phyloP scores from a whole-genome alignment of 2,329 filamentous ascomycete species.

The Pestalotiopsis sp. region DNA sequence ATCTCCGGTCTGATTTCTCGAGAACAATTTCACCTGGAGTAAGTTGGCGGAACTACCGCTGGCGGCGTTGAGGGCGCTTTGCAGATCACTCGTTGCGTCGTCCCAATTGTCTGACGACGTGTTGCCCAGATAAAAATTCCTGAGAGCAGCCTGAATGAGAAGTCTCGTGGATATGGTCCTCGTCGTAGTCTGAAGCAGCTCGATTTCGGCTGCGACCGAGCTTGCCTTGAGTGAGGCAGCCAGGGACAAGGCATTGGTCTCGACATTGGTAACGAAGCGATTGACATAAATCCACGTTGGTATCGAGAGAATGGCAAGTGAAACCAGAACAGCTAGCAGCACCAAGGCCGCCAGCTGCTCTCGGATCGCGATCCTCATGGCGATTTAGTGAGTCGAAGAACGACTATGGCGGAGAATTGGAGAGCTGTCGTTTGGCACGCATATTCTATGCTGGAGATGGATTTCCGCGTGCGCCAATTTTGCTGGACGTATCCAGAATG shows the following conservation, averaged over 20 bases:
- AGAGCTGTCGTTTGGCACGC: background rate
- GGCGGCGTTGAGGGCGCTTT: conserved; percentile 68
- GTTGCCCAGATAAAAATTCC: conserved; percentile 58
- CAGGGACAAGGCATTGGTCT: conserved; percentile 67
- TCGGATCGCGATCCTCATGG: conserved; percentile 84
- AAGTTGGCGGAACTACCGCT: conserved; percentile 54
- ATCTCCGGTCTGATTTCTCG: conserved; percentile 64
- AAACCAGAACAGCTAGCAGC: conserved; percentile 71
- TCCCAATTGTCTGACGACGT: conserved; percentile 61
- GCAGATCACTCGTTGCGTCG: conserved; percentile 64
- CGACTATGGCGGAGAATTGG: conserved; percentile 1
- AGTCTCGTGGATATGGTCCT: conserved; percentile 71
- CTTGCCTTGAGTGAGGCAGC: conserved; percentile 87
- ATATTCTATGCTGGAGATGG: conserved; percentile 7
- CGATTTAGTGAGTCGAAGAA: conserved; percentile 11
- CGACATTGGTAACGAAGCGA: conserved; percentile 53
- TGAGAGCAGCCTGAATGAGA: conserved; percentile 57
- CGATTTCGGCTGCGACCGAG: conserved; percentile 76
- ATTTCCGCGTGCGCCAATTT: background rate
- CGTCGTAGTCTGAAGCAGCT: conserved; percentile 77
- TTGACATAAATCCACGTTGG: conserved; percentile 69
- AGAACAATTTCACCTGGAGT: conserved; percentile 74
- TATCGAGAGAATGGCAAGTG: conserved; percentile 77
- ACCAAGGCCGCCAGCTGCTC: conserved; percentile 85
- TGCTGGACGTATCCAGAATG: background rate